Conservation (phyloP, 306 rosid genomes). For the Cyamopsis tetragonoloba region DNA sequence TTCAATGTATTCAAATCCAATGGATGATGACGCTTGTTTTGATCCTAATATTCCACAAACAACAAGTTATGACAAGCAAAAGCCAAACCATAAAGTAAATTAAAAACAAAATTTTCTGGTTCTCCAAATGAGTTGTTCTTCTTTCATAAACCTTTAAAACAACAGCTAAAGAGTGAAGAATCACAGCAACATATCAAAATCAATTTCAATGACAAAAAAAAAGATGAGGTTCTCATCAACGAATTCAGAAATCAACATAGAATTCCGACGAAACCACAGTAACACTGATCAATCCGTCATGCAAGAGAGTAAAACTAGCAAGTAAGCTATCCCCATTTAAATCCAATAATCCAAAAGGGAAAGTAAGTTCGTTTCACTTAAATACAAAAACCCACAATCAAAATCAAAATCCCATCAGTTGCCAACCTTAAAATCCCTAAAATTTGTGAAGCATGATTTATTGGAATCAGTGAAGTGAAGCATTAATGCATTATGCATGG, state of each 20-base stretch:
- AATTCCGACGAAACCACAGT: neutral
- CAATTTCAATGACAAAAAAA: neutral
- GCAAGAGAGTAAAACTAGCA: neutral
- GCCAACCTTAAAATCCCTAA: too few species aligned
- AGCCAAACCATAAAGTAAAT: neutral
- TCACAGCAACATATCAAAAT: neutral
- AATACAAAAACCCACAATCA: neutral
- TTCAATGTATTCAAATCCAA: slow-evolving; percentile 96
- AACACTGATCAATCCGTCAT: neutral
- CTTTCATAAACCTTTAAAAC: neutral
- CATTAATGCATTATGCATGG: too few species aligned
- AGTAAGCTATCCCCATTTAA: neutral
- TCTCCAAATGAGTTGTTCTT: neutral
- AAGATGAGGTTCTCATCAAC: neutral
- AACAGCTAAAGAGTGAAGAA: neutral
- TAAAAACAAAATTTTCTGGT: neutral
- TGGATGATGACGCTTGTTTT: slow-evolving; percentile 85
- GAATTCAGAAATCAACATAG: neutral
- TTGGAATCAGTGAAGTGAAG: too few species aligned
- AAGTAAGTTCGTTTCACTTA: slow-evolving; percentile 11
- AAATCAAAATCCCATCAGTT: neutral
- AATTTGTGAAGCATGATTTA: too few species aligned
- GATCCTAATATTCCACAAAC: slow-evolving; percentile 56
- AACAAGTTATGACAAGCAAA: slow-evolving; percentile 9
- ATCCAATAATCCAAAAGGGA: neutral